Evolutionary conservation across 2,329 filamentous ascomycete species (phyloP), one percentile per base, ranked within the genome.

Genomic region (Colletotrichum eleusines): DNA sequence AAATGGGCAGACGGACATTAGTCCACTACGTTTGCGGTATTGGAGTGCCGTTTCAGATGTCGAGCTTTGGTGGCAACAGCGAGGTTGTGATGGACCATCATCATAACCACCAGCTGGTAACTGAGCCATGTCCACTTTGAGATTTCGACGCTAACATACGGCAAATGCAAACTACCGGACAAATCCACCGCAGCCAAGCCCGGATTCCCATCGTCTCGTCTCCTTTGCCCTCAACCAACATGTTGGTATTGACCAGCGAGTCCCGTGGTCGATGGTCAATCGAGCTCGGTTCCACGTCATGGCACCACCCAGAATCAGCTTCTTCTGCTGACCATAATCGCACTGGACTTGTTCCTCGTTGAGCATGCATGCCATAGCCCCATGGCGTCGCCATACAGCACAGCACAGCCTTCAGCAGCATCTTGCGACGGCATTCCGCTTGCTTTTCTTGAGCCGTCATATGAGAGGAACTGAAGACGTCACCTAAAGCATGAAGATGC

Each of bases 141-240:
- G 50, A 50, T 38, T 59, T 50, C 51, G 55, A 67, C 68, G 44
- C 57, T 67, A 57, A 58, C 50, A 51, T 16, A 40, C 38, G 38
- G 14, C 57, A 71, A 62, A 66, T 50, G 63, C 55, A 69, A 66
- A 48, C 61, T 60, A 48, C 26, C 40, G 40, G 11, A 31, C 18
- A 50, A 18, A 14, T 26, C 33, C 28, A 38, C 18, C 7, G 35
- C 35, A 44, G 68, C 63, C 68, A 62, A 62, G 68, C 35, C 55
- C 50, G 20, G 40, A 44, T 69, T 53, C 44, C 63, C 48, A 46
- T 57, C 11, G 31, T 40, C 31, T 14, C 35, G 23, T 23, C 44
- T 51, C 31, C 20, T 7, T n/a, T n/a, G 9, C 38, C 38, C 12
- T n/a, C n/a, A n/a, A n/a, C n/a, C n/a, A n/a, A n/a, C n/a, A n/a